Conservation (phyloP, 352 stramenopile species). For the Elongisporangium anandrum region DNA sequence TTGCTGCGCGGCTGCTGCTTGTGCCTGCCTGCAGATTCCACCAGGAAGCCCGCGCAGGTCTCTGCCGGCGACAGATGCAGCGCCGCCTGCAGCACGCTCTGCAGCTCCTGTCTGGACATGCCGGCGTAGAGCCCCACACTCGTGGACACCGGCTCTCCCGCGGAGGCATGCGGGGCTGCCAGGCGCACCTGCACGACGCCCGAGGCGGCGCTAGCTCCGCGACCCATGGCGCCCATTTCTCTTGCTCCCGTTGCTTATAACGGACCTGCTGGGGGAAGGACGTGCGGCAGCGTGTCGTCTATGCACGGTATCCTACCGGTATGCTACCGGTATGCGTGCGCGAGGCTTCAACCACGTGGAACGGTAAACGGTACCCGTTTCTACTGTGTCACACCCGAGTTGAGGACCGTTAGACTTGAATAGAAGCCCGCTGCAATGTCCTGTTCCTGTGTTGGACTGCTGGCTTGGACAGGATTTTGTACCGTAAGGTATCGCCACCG, state of each 20-base stretch:
- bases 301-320: background rate
- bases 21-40: conserved; percentile 9
- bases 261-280: background rate
- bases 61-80: conserved; percentile 14
- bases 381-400: background rate
- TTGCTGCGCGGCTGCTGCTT: conserved; percentile 1
- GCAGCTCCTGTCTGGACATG: conserved; percentile 41
- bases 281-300: background rate
- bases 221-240: background rate
- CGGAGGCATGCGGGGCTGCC: background rate
- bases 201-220: background rate
- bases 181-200: background rate
- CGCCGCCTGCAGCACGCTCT: conserved; percentile 28
- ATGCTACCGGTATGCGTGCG: background rate
- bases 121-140: conserved; percentile 56
- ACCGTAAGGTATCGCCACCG: background rate
- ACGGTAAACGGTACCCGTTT: background rate
- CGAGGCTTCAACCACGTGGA: background rate
- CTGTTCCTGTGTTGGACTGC: background rate
- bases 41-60: conserved; percentile 35
- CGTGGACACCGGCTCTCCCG: background rate
- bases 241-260: background rate
- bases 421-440: background rate
- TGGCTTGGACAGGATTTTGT: background rate
- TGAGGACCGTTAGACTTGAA: background rate